Conservation (phyloP, 2,329 filamentous ascomycete genomes). For the Alternaria infectoria region DNA sequence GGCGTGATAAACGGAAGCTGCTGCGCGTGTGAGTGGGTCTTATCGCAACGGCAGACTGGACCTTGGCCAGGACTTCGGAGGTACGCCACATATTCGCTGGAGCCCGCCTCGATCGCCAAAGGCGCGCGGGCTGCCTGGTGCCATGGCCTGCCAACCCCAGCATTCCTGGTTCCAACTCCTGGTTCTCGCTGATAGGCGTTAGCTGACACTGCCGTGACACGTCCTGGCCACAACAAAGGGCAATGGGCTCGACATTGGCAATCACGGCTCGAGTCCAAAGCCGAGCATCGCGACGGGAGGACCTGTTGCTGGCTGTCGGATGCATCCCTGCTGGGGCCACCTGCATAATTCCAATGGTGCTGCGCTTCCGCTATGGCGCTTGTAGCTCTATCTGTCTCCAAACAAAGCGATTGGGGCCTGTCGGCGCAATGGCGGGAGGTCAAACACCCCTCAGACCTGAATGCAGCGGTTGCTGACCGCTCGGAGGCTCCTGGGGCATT, state of each 20-base stretch:
- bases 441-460: constrained; percentile 5
- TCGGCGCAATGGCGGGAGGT: constrained; percentile 10
- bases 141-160: constrained; percentile 22
- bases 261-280: constrained; percentile 2
- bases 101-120: constrained; percentile 20
- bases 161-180: constrained; percentile 12
- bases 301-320: constrained; percentile 2
- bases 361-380: constrained; percentile 14
- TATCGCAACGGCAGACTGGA: constrained; percentile 30
- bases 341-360: constrained; percentile 14
- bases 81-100: constrained; percentile 20
- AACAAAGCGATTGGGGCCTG: constrained; percentile 5
- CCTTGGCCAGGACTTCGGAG: constrained; percentile 20
- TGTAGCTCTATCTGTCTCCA: constrained; percentile 13
- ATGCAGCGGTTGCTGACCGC: constrained; percentile 12
- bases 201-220: neutral
- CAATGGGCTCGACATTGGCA: neutral
- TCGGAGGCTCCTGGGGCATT: constrained; percentile 6
- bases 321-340: constrained; percentile 13
- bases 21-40: constrained; percentile 22
- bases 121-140: constrained; percentile 22
- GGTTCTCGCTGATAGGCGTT: constrained; percentile 16
- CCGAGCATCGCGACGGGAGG: neutral
- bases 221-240: constrained; percentile 1
- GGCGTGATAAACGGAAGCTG: constrained; percentile 18